These are phyloP conservation scores for Aspergillus hancockii DNA, from an alignment of 495 filamentous ascomycete genomes.

Conservation along the genomic window DNA sequence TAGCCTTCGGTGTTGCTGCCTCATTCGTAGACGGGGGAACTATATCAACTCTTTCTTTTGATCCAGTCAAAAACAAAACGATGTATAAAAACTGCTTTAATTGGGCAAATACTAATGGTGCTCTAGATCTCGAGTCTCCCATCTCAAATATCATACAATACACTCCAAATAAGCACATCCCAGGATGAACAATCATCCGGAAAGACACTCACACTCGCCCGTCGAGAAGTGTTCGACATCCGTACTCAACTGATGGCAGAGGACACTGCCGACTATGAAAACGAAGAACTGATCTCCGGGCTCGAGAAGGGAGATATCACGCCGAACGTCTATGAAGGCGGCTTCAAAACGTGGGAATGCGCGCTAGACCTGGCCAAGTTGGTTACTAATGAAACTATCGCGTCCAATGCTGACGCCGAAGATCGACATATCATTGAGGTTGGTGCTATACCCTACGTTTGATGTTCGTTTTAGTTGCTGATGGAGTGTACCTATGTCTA, in stretches of 20 bases:
- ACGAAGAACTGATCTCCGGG: slow-evolving; percentile 51
- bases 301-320: slow-evolving; percentile 82
- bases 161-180: slow-evolving; percentile 52
- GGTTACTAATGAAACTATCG: slow-evolving; percentile 21
- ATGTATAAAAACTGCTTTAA: too few relatives aligned
- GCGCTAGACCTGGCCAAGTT: slow-evolving; percentile 81
- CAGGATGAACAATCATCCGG: slow-evolving; percentile 38
- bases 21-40: not conserved
- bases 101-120: too few relatives aligned
- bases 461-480: not conserved
- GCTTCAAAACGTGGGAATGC: slow-evolving; percentile 99
- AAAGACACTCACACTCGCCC: slow-evolving; percentile 57
- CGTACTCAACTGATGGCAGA: slow-evolving; percentile 93
- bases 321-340: slow-evolving; percentile 91
- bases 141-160: slow-evolving; percentile 74
- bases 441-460: slow-evolving; percentile 23
- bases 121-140: slow-evolving; percentile 67
- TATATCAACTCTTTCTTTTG: not conserved
- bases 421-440: slow-evolving; percentile 75
- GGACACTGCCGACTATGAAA: slow-evolving; percentile 53
- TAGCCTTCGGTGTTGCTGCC: slow-evolving; percentile 37
- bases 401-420: slow-evolving; percentile 28
- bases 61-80: not conserved
- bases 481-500: slow-evolving; percentile 36
- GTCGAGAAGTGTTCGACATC: slow-evolving; percentile 91